Evolutionary conservation across 768 basidiomycete species (phyloP), one percentile per base, ranked within the genome.

Genomic region (Boletus sensibilis): DNA sequence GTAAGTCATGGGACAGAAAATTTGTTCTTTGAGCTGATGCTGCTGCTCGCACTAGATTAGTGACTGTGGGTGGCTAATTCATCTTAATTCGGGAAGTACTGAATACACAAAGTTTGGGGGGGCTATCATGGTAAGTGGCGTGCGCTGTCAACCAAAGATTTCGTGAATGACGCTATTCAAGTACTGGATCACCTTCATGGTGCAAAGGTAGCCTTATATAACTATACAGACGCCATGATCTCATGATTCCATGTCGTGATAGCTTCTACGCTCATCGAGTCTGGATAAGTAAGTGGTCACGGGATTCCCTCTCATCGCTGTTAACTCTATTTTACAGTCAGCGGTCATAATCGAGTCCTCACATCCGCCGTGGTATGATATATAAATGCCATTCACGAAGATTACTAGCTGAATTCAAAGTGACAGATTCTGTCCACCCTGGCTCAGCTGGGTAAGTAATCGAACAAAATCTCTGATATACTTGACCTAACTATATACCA

Each of bases 231-330:
- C 1, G 16, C 35, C 8, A 37, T 37, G 35, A 37, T 37, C 35
- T 37, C 35, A 37, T 9, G 16, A 18, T 18, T 3, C 4, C 6
- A 35, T 16, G 1, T 0, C 2, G 8, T 25, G 11, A 42, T 41
- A 69, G 67, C 50, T 68, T 68, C 34, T 68, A 68, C 25, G 53
- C 54, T 23, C 67, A 68, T 25, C 65, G 64, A 37, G 62, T 68
- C 20, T 69, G 64, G 64, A 66, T 68, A 58, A 68, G 66, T 68
- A 42, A 41, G 66, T 42, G n/a, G n/a, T 5, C 11, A 34, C 2
- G 18, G 14, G 2, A 4, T 21, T 25, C n/a, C 7, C 1, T 21
- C 23, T 37, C 13, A 10, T 42, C 14, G 2, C 3, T 39, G 1
- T 25, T 37, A 37, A 59, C 7, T 31, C n/a, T 27, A 12, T 6